phyloP scores from a whole-genome alignment of 1,139 yeast genomes.

The Candida labiduridarum region DNA sequence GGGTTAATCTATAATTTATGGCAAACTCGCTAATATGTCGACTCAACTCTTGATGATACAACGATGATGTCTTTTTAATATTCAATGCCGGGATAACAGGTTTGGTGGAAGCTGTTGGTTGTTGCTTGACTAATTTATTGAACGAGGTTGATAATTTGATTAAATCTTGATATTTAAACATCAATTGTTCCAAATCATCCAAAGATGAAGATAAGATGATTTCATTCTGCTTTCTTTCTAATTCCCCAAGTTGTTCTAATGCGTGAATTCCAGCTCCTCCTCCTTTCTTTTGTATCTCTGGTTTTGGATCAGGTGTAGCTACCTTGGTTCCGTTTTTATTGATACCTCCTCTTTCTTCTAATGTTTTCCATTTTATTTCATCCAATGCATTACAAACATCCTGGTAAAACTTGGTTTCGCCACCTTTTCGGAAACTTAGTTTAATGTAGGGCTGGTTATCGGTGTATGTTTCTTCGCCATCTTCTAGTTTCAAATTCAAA shows the following conservation, averaged over 20 bases:
- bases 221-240: constrained; percentile 62
- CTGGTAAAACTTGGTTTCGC: constrained; percentile 50
- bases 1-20: constrained; percentile 30
- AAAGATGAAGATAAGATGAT: constrained; percentile 66
- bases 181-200: constrained; percentile 74
- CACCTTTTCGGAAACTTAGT: constrained; percentile 64
- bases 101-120: constrained; percentile 10
- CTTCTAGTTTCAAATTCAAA: constrained; percentile 29
- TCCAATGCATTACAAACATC: constrained; percentile 47
- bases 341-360: constrained; percentile 38
- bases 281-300: constrained; percentile 9
- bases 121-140: constrained; percentile 14
- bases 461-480: constrained; percentile 34
- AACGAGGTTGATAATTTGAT: constrained; percentile 56
- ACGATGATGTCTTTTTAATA: constrained; percentile 30
- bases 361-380: constrained; percentile 47
- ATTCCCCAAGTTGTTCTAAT: constrained; percentile 61
- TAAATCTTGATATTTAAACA: constrained; percentile 78
- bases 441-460: constrained; percentile 46
- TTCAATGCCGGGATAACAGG: constrained; percentile 32
- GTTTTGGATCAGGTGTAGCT: constrained; percentile 5
- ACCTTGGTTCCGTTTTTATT: constrained; percentile 41
- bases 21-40: constrained; percentile 59
- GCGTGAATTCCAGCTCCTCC: constrained; percentile 63
- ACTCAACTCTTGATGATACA: constrained; percentile 42